Evolutionary conservation across 2,329 filamentous ascomycete genomes (phyloP).

Genomic region (Lecanosticta acicola): DNA sequence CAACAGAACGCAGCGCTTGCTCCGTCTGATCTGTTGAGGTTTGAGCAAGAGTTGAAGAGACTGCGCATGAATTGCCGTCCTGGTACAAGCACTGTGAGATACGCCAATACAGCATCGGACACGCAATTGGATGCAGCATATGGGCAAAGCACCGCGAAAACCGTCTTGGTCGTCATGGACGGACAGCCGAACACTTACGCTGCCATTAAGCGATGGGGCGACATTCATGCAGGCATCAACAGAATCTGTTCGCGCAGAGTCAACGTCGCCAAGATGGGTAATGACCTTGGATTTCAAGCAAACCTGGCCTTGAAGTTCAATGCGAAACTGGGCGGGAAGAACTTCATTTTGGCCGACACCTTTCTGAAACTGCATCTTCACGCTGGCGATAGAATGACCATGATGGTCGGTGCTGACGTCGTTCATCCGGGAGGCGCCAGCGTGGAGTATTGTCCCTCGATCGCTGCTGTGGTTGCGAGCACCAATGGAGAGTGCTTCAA

Average conservation of each 20-base stretch:
- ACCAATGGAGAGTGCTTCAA: slow-evolving; percentile 16
- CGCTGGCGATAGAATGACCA: slow-evolving; percentile 5
- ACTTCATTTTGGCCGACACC: not conserved
- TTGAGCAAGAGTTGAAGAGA: not conserved
- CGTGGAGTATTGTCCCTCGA: slow-evolving; percentile 7
- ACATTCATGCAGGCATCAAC: not conserved
- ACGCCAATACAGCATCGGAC: too few species aligned
- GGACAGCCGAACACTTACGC: not conserved
- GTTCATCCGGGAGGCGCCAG: slow-evolving; percentile 33
- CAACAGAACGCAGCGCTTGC: not conserved
- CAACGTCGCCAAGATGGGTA: not conserved
- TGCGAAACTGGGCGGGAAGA: slow-evolving; percentile 1
- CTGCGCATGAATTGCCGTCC: not conserved
- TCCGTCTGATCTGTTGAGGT: not conserved
- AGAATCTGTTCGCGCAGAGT: slow-evolving; percentile 1
- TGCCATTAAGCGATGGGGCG: slow-evolving; percentile 8
- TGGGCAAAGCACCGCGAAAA: too few species aligned
- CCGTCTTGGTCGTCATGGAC: slow-evolving; percentile 2
- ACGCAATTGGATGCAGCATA: too few species aligned
- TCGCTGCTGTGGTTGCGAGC: slow-evolving; percentile 15
- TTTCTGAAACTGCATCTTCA: not conserved
- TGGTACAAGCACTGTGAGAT: too few species aligned
- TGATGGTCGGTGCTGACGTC: slow-evolving; percentile 40
- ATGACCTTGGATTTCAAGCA: not conserved
- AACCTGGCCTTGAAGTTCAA: slow-evolving; percentile 8